A percentile compares a stretch with the other conserved stretches of the same genome.
Conservation (phyloP, 2,329 filamentous ascomycete species). For the Fusarium albosuccineum region DNA sequence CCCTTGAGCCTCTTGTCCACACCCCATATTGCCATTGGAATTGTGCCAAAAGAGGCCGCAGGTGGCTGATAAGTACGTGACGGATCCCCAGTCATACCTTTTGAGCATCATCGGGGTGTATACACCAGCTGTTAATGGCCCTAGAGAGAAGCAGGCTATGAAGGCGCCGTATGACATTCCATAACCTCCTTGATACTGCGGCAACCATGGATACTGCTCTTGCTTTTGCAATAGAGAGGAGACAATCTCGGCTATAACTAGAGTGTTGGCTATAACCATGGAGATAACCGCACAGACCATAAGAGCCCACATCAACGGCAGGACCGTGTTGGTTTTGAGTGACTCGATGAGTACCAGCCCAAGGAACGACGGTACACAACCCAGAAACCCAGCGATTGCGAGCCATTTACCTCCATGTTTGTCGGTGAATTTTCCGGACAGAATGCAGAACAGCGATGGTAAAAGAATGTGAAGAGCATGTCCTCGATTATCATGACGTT, state of each 20-base stretch:
- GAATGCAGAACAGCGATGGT: constrained; percentile 23
- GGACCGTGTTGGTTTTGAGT: not conserved
- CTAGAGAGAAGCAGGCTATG: constrained; percentile 30
- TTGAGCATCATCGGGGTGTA: constrained; percentile 16
- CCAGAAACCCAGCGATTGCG: constrained; percentile 19
- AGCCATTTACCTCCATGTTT: constrained; percentile 24
- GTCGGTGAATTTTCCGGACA: constrained; percentile 24
- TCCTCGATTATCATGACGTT: constrained; percentile 6
- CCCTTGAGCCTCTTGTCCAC: too few species aligned
- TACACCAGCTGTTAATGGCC: constrained; percentile 24
- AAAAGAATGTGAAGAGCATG: constrained; percentile 23
- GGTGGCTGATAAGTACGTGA: constrained; percentile 23
- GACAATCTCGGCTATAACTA: constrained; percentile 31
- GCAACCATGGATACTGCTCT: constrained; percentile 13
- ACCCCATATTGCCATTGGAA: constrained; percentile 17
- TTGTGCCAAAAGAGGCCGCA: constrained; percentile 6
- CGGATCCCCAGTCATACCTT: constrained; percentile 12
- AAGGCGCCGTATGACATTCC: constrained; percentile 32
- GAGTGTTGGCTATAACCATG: constrained; percentile 27
- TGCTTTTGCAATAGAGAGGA: constrained; percentile 22
- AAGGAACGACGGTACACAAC: constrained; percentile 19
- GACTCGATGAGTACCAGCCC: constrained; percentile 13
- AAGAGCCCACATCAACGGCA: constrained; percentile 16
- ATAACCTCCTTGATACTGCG: constrained; percentile 28
- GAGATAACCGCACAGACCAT: constrained; percentile 26